Base-by-base conservation (phyloP, 805 yeast genomes). In the Barnettozyma wickerhamii region DNA sequence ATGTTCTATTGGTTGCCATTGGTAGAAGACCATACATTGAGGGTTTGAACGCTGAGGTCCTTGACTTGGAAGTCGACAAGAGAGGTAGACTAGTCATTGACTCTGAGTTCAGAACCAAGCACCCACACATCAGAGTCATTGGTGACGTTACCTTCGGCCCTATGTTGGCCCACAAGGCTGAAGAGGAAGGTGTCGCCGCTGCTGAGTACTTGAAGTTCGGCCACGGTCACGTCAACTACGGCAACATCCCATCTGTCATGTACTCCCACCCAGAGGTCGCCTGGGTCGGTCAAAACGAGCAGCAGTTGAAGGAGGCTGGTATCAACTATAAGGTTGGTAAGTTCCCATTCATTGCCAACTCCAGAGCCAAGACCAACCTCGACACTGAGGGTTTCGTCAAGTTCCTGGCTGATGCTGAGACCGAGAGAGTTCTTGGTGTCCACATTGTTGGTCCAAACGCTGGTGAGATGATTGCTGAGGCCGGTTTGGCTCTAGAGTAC, bases 111-210 rank as follows among this genome's bases (percentile, higher is more conserved):
- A 84, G 87, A 71, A 84, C 98, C 52, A 90, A 87, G 68, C 78
- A 74, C 68, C 84, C 90, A 41, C 95, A 93, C 70, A 90, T 93
- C 64, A 86, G 95, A 69, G 95, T 89, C 59, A 87, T 93, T 67
- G 99, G 99, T 67, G 99, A 93, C 63, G 97, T 83, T 42, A 93
- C 99, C 31, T 93, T 87, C 58, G 99, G 99, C 56, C 91, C 95
- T 57, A 93, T 93, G 99, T 79, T 93, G 70, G 99, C 99, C 51
- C 99, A 93, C 78, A 93, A 93, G 77, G 99, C 99, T 49, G 99
- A 93, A 75, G 99, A 93, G 67, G 99, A 93, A 75, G 99, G 96
- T 69, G 83, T 93, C 55, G 99, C 99, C 43, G 98, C 96, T 52
- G 98, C 77, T 51, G 99, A 93, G 72, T 86, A 79, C 74, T 79